Base-by-base conservation (phyloP, 306 rosid genomes). In the Ormosia semicastrata region DNA sequence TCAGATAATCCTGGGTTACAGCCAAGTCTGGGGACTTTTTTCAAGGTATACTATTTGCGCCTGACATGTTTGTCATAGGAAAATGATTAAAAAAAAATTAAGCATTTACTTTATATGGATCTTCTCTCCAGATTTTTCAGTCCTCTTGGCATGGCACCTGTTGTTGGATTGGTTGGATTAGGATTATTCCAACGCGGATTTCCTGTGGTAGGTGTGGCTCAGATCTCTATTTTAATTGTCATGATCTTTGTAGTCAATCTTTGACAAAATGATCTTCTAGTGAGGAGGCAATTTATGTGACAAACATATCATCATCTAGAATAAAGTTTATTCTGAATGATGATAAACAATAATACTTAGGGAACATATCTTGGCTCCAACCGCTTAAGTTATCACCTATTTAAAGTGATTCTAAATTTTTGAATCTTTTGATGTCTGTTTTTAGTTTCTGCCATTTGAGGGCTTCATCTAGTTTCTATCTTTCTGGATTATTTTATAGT, bases 111-210 rank as follows among this genome's bases (percentile, higher is more conserved):
- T 84, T 3, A 30, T 49, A 44, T 47, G 82, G 53, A 67, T 83
- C 79, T 39, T 67, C 75, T 67, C 78, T 88, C 52, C 90, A 95
- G 99, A 67, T 95, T 95, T 85, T 95, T 95, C 88, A 95, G 99
- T 84, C 99, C 99, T 71, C 95, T 95, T 78, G 98, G 99, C 59
- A 92, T 95, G 96, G 98, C 96, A 76, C 99, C 99, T 46, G 99
- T 95, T 14, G 93, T 93, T 82, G 99, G 97, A 84, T 87, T 95
- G 90, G 92, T 93, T 36, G 99, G 99, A 72, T 85, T 95, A 74
- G 99, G 99, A 73, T 84, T 95, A 83, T 89, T 95, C 85, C 87
- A 92, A 60, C 94, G 87, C 34, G 99, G 99, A 82, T 93, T 95
- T 85, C 97, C 99, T 8, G 84, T 76, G 79, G 99, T 93, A 86